Conservation (phyloP, 2,329 filamentous ascomycete species). For the Mariannaea elegans region DNA sequence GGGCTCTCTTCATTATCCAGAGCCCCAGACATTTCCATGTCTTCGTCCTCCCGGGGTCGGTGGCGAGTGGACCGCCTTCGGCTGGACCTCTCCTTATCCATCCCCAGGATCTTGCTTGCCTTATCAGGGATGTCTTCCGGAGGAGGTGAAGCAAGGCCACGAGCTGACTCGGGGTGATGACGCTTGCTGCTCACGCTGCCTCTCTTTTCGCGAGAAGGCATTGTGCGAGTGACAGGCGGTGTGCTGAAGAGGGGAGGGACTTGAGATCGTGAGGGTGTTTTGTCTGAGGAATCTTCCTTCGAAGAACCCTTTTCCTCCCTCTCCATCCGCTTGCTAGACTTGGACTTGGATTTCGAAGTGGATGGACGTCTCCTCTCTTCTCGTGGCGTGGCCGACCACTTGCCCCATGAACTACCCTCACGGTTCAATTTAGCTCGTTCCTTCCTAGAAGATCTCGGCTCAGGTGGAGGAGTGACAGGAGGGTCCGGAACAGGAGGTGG, state of each 20-base stretch:
- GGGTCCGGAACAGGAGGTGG: constrained; percentile 57
- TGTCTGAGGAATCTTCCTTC: constrained; percentile 79
- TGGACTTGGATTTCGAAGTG: constrained; percentile 71
- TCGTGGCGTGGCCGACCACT: constrained; percentile 69
- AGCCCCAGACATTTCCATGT: constrained; percentile 58
- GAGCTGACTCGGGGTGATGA: constrained; percentile 72
- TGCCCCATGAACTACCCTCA: constrained; percentile 76
- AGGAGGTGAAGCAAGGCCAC: constrained; percentile 75
- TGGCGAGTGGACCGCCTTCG: constrained; percentile 57
- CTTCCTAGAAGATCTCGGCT: constrained; percentile 71
- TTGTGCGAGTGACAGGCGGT: constrained; percentile 73
- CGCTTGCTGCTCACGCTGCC: constrained; percentile 65
- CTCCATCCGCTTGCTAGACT: constrained; percentile 64
- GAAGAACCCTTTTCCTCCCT: constrained; percentile 70
- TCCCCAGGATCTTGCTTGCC: constrained; percentile 79
- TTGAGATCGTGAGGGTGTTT: constrained; percentile 63
- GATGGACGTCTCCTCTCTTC: constrained; percentile 60
- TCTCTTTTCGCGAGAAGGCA: constrained; percentile 73
- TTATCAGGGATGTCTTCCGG: constrained; percentile 76
- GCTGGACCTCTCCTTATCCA: constrained; percentile 48
- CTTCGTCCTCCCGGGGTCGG: constrained; percentile 46
- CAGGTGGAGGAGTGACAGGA: constrained; percentile 58
- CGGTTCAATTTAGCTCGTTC: constrained; percentile 81
- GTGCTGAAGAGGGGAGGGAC: constrained; percentile 73
- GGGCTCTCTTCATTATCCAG: constrained; percentile 48